Base-by-base conservation (phyloP, 257 asterid species). In the Nicotiana noctiflora region DNA sequence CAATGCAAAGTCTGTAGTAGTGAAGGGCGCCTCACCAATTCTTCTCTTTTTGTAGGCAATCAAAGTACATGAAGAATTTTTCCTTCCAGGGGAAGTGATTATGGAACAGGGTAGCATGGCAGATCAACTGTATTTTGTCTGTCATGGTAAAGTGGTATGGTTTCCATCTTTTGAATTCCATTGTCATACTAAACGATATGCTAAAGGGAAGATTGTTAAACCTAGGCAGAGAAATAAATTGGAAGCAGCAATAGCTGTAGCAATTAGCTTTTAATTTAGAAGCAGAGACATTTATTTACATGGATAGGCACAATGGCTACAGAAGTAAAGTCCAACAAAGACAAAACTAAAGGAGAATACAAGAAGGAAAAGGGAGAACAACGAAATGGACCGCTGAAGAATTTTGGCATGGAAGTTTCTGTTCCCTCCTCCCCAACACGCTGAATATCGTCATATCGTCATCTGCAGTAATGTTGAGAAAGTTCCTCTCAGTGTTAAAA, bases 81-180 rank as follows among this genome's bases (percentile, higher is more conserved):
- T 89, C 82, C 95, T 91, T 82, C 97, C 93, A 1, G 94, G 93
- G 80, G 93, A 91, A 89, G 88, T 88, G 81, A 82, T 92, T 29
- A 63, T 90, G 25, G 95, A 92, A 83, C 89, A 88, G 84, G 93
- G 94, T 75, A 74, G 66, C 66, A 76, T 67, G 11, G 82, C 89
- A 4, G 93, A 92, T 82, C 95, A 92, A 64, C 89, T 91, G 60
- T 90, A 92, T 80, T 86, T 91, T 81, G 86, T 91, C 51, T 87
- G 89, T 84, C 85, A 92, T 49, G 95, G 95, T 76, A 89, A 86
- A 81, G 83, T 91, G 95, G 96, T 90, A 88, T 7, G 86, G 4
- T 7, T 77, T 79, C 76, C 18, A 52, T 32, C 82, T 66, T 59
- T 79, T 46, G 15, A 46, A 21, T 72, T 72, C 60, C 37, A 46